Conservation (phyloP, 805 yeast genomes). For the Lipomyces sp. region DNA sequence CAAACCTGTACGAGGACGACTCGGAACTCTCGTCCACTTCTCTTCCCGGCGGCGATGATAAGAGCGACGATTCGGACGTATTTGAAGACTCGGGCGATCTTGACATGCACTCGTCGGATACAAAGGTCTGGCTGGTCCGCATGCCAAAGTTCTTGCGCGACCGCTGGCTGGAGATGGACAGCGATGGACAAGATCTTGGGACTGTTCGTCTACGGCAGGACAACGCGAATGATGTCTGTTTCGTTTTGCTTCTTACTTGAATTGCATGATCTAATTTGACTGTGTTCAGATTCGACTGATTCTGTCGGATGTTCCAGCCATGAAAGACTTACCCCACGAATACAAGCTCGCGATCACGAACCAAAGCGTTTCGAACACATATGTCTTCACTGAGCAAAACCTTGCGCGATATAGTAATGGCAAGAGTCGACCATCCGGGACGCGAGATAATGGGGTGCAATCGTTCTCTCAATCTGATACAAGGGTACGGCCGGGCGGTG, state of each 20-base stretch:
- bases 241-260: neutral
- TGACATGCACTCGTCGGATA: constrained; percentile 57
- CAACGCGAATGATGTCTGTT: constrained; percentile 24
- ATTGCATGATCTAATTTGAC: neutral
- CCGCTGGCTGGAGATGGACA: constrained; percentile 65
- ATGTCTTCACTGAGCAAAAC: constrained; percentile 83
- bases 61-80: constrained; percentile 40
- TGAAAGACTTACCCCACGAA: constrained; percentile 68
- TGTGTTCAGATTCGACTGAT: constrained; percentile 37
- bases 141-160: constrained; percentile 84
- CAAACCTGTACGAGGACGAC: constrained; percentile 40
- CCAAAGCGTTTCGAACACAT: constrained; percentile 78
- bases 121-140: constrained; percentile 89
- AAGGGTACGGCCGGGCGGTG: too few relatives aligned
- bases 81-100: constrained; percentile 72
- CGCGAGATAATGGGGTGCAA: neutral
- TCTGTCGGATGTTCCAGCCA: constrained; percentile 42
- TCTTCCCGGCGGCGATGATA: constrained; percentile 27
- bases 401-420: constrained; percentile 35
- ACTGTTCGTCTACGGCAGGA: constrained; percentile 69
- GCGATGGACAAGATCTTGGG: constrained; percentile 70
- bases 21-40: constrained; percentile 40
- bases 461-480: too few relatives aligned
- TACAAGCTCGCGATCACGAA: constrained; percentile 78
- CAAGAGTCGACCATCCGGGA: constrained; percentile 3